Base-by-base conservation (phyloP, 768 basidiomycete genomes). In the Aureoboletus auriporus region DNA sequence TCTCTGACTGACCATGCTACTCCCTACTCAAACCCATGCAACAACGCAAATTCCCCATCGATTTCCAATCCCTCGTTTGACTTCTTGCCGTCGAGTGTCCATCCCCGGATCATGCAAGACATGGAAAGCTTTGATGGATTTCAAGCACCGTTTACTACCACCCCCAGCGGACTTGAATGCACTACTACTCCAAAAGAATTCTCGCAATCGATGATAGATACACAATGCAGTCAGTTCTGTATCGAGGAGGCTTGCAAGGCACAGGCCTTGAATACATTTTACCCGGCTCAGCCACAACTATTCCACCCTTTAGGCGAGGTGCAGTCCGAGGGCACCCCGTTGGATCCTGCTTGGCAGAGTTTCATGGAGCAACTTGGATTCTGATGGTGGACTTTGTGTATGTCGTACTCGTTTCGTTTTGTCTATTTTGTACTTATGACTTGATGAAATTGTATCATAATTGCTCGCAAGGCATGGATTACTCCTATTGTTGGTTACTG, bases 361-460 rank as follows among this genome's bases (percentile, higher is more conserved):
- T 82, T 87, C 38, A 78, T 83, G 38, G 81, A 85, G 60, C 84
- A 86, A 54, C 69, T 87, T 38, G 84, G 84, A 3, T 76, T 75
- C 51, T 73, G 49, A 63, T 38, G 8, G 28, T 8, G n/a, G 26
- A 7, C 16, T 9, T 37, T 37, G 16, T 11, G 30, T 31, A 2
- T 23, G 20, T 23, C 30, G 30, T 35, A 14, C n/a, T 35, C 34
- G 34, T 10, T 37, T 20, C 16, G 3, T 20, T 16, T 37, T 13
- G 7, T 17, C 17, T 14, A 9, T 13, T 31, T 31, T 31, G 30
- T 31, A 23, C 20, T 23, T 23, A 23, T 23, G 20, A 23, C 30
- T 31, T 31, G 30, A 5, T 31, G 30, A 9, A 31, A 2, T 31
- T 31, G 20, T 23, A 23, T 23, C 20, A 23, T 23, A 23, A 23